phyloP scores from a whole-genome alignment of 192 early-diverging fungal species.

The Coemansia sp. region DNA sequence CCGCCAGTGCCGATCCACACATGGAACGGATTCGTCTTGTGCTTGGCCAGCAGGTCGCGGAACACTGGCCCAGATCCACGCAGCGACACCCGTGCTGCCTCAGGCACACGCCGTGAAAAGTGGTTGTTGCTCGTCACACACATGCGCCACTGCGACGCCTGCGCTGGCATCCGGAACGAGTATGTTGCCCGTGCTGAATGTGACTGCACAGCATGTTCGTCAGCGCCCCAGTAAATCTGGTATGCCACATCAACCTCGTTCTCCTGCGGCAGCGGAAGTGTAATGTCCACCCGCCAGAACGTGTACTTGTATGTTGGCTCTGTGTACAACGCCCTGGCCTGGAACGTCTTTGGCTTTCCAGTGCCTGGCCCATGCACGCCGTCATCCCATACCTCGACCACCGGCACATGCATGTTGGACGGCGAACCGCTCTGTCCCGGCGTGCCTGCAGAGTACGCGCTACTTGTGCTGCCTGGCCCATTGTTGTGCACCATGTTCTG shows the following conservation, averaged over 20 bases:
- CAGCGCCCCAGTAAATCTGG: conserved; percentile 49
- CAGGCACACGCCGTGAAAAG: conserved; percentile 32
- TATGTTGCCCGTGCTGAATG: conserved; percentile 33
- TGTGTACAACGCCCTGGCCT: conserved; percentile 40
- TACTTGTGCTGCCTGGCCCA: conserved; percentile 9
- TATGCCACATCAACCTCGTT: conserved; percentile 41
- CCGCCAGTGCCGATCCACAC: conserved; percentile 72
- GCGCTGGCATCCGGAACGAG: conserved; percentile 47
- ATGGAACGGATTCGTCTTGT: conserved; percentile 64
- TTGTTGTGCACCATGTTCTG: conserved; percentile 4
- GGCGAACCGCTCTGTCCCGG: conserved; percentile 19
- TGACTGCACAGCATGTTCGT: conserved; percentile 44
- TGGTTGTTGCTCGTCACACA: conserved; percentile 49
- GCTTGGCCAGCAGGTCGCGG: conserved; percentile 61
- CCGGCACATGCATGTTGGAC: conserved; percentile 17
- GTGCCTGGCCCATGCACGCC: conserved; percentile 48
- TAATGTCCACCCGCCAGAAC: conserved; percentile 48
- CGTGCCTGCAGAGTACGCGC: conserved; percentile 25
- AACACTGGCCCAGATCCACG: conserved; percentile 47
- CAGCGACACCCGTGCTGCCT: conserved; percentile 27
- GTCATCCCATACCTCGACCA: conserved; percentile 52
- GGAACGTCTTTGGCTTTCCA: conserved; percentile 51
- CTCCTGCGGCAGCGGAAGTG: conserved; percentile 37
- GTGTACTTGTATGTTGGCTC: conserved; percentile 54
- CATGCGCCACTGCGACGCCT: conserved; percentile 52